Conservation (phyloP, 2,329 filamentous ascomycete genomes). For the Botryotinia narcissicola region DNA sequence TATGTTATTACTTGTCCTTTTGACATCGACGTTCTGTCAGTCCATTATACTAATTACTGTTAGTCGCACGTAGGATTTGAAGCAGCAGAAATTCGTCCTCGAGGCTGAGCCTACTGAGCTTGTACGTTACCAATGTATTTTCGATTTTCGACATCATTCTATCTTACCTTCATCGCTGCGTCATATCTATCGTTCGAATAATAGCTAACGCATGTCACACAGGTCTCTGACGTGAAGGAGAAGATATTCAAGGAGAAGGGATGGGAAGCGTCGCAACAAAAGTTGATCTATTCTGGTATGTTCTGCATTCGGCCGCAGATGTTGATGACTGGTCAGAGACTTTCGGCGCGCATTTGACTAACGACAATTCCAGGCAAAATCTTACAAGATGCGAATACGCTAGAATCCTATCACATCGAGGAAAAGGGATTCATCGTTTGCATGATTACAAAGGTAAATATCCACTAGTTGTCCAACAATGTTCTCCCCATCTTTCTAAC, state of each 20-base stretch:
- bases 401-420: conserved; percentile 96
- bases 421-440: conserved; percentile 99
- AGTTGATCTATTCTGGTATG: conserved; percentile 97
- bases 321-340: neutral
- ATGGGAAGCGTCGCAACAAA: conserved; percentile 87
- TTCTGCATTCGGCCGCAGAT: conserved; percentile 19
- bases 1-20: conserved; percentile 39
- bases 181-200: conserved; percentile 18
- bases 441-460: conserved; percentile 88
- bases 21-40: conserved; percentile 25
- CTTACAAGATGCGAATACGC: conserved; percentile 93
- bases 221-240: conserved; percentile 89
- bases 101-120: conserved; percentile 91
- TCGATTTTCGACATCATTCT: neutral
- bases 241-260: conserved; percentile 91
- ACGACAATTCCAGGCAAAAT: conserved; percentile 74
- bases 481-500: conserved; percentile 29
- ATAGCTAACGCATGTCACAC: conserved; percentile 21
- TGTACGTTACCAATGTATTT: conserved; percentile 54
- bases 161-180: neutral
- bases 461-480: neutral
- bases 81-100: conserved; percentile 97
- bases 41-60: conserved; percentile 28
- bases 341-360: conserved; percentile 28
- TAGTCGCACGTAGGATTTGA: conserved; percentile 71